These are phyloP conservation scores for Suillus plorans DNA, from an alignment of 768 basidiomycete genomes.

Conservation along the genomic window DNA sequence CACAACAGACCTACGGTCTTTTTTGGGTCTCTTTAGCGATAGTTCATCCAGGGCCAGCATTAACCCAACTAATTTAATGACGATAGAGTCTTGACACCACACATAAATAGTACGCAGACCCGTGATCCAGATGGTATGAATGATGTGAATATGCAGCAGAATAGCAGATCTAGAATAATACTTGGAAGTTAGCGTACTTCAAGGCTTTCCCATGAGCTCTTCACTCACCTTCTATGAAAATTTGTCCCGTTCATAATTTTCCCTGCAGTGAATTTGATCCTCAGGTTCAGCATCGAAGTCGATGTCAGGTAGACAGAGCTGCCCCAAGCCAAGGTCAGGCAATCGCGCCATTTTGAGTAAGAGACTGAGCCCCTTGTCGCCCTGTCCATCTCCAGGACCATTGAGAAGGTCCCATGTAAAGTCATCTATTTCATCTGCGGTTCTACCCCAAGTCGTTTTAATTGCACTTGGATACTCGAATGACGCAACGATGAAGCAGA, in stretches of 20 bases:
- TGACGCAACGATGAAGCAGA: conserved; percentile 75
- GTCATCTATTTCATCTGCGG: conserved; percentile 68
- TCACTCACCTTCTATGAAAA: background rate
- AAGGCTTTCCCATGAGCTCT: background rate
- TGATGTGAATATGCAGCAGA: background rate
- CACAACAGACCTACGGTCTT: background rate
- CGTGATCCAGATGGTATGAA: background rate
- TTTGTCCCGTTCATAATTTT: conserved; percentile 1
- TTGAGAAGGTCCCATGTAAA: conserved; percentile 63
- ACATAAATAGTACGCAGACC: conserved; percentile 2
- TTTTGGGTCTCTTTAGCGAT: background rate
- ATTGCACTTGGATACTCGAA: conserved; percentile 64
- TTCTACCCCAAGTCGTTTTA: conserved; percentile 66
- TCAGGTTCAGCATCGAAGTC: conserved; percentile 25
- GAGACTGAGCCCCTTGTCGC: conserved; percentile 52
- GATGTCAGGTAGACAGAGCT: conserved; percentile 42
- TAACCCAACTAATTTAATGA: background rate
- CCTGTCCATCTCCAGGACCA: conserved; percentile 30
- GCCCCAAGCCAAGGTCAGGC: conserved; percentile 69
- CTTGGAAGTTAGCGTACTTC: background rate
- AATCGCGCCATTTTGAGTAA: conserved; percentile 76
- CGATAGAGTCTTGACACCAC: background rate
- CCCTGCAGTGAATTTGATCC: background rate
- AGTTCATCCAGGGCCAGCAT: background rate
- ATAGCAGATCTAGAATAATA: background rate